A percentile compares a stretch with the other conserved stretches of the same genome.
phyloP scores from a whole-genome alignment of 2,329 filamentous ascomycete genomes.

The Penicillium sp. region DNA sequence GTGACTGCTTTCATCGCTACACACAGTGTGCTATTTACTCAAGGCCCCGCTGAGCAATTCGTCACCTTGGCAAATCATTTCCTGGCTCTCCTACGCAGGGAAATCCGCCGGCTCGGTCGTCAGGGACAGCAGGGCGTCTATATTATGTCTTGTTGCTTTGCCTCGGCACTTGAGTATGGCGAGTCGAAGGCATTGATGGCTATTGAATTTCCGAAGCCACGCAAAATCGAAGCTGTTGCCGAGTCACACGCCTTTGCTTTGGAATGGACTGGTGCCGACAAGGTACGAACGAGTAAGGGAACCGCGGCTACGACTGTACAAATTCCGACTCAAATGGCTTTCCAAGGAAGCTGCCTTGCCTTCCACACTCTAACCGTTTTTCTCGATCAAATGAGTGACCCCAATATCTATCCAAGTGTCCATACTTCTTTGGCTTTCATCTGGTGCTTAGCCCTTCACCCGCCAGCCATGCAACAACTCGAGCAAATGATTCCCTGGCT shows the following conservation, averaged over 20 bases:
- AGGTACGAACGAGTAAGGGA: background rate
- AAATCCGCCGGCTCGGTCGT: constrained; percentile 48
- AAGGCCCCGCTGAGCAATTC: constrained; percentile 36
- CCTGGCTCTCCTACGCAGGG: constrained; percentile 43
- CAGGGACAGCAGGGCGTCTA: constrained; percentile 51
- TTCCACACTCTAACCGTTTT: constrained; percentile 42
- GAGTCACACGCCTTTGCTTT: constrained; percentile 16
- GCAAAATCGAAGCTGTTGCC: constrained; percentile 12
- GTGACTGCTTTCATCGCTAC: constrained; percentile 51
- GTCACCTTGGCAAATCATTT: constrained; percentile 39
- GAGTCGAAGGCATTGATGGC: constrained; percentile 32
- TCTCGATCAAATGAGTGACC: constrained; percentile 47
- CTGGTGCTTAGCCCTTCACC: constrained; percentile 39
- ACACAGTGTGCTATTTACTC: constrained; percentile 48
- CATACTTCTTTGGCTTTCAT: constrained; percentile 54
- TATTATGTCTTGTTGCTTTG: constrained; percentile 52
- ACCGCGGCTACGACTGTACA: constrained; percentile 4
- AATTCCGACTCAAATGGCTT: constrained; percentile 26
- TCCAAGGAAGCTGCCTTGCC: constrained; percentile 39
- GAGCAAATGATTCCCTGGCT: constrained; percentile 49
- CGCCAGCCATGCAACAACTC: constrained; percentile 37
- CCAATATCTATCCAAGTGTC: constrained; percentile 51
- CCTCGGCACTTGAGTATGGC: constrained; percentile 54
- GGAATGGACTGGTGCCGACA: constrained; percentile 12
- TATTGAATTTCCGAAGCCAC: constrained; percentile 22